phyloP scores from a whole-genome alignment of 768 basidiomycete genomes.

The Boletus vermiculosoides region DNA sequence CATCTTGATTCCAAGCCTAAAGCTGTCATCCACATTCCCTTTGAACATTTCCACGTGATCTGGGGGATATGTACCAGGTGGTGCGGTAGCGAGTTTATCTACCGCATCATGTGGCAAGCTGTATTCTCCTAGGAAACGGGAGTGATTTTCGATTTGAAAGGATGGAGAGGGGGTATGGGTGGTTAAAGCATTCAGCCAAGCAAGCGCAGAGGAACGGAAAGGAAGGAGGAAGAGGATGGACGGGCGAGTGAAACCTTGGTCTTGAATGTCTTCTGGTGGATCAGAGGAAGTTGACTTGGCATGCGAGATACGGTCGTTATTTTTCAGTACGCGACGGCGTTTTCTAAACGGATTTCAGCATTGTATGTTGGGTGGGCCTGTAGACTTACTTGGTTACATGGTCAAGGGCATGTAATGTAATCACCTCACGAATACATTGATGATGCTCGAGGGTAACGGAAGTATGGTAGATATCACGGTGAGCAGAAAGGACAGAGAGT shows the following conservation, averaged over 20 bases:
- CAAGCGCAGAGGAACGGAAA: constrained; percentile 83
- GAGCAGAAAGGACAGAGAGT: constrained; percentile 59
- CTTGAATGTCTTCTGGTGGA: constrained; percentile 76
- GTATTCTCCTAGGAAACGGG: constrained; percentile 82
- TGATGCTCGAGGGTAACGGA: constrained; percentile 65
- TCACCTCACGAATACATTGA: constrained; percentile 60
- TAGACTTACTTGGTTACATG: constrained; percentile 77
- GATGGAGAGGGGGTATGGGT: constrained; percentile 67
- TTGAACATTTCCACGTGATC: constrained; percentile 94
- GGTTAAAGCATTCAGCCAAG: constrained; percentile 80
- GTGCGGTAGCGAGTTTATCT: constrained; percentile 77
- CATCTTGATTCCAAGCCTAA: constrained; percentile 88
- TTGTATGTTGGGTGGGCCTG: not conserved
- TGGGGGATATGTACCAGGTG: constrained; percentile 72
- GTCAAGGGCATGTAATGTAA: constrained; percentile 79
- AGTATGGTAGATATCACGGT: constrained; percentile 77
- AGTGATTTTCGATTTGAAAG: constrained; percentile 85
- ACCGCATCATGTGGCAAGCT: constrained; percentile 71
- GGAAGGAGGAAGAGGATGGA: constrained; percentile 91
- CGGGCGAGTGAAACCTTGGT: constrained; percentile 97
- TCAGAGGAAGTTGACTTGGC: constrained; percentile 56
- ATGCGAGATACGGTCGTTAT: constrained; percentile 87
- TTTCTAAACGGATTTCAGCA: constrained; percentile 54
- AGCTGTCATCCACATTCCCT: constrained; percentile 97
- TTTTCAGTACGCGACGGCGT: constrained; percentile 84